These are phyloP conservation scores for Hypsizygus marmoreus DNA, from an alignment of 768 basidiomycete species.

Conservation along the genomic window DNA sequence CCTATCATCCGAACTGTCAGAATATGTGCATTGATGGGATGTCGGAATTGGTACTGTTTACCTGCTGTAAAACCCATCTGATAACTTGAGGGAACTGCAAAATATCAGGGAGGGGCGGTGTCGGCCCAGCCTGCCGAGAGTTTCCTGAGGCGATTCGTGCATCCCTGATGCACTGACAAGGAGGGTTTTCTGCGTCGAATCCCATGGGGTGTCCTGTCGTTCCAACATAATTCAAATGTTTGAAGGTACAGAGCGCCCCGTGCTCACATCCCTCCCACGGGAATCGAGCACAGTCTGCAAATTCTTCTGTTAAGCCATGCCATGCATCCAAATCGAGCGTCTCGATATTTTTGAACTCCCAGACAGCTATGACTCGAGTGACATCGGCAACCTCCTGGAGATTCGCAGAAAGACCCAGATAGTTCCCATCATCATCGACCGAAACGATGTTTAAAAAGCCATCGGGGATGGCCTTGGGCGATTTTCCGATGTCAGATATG, in stretches of 20 bases:
- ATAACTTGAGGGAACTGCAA: no score
- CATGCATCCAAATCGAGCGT: neutral
- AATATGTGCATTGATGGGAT: neutral
- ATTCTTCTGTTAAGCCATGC: neutral
- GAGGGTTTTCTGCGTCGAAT: conserved; percentile 1
- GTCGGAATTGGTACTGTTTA: neutral
- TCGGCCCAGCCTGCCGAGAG: no score
- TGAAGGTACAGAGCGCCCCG: conserved; percentile 1
- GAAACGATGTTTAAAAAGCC: conserved; percentile 9
- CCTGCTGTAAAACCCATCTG: conserved; percentile 10
- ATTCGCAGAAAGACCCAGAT: neutral
- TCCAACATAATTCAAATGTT: neutral
- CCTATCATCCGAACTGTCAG: neutral
- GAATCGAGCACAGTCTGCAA: neutral
- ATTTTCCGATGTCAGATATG: neutral
- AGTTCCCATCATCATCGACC: neutral
- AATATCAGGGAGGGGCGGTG: no score
- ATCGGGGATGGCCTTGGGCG: conserved; percentile 9
- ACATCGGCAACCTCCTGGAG: neutral
- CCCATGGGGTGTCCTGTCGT: conserved; percentile 10
- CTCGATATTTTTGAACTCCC: conserved; percentile 21
- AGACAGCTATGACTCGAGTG: conserved; percentile 12
- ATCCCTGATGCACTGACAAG: conserved; percentile 1
- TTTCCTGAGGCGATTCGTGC: neutral
- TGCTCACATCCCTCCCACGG: conserved; percentile 11